Conservation (phyloP, 176 grass and related monocot species). For the Oryza meyeriana region DNA sequence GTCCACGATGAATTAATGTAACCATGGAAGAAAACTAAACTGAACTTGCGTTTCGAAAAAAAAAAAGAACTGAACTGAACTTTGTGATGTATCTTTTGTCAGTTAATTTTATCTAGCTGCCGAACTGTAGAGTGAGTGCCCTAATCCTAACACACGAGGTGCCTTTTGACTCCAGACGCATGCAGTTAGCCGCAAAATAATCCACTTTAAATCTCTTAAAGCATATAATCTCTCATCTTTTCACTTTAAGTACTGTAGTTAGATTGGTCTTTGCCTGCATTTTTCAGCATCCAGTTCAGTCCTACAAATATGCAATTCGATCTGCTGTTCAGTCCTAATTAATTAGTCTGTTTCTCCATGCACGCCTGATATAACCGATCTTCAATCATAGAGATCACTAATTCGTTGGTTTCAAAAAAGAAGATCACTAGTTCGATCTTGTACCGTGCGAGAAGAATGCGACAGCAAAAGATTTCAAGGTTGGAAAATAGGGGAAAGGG, state of each 20-base stretch:
- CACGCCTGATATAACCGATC: background rate
- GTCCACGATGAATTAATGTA: too few species aligned
- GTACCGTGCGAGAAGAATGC: background rate
- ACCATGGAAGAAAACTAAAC: too few species aligned
- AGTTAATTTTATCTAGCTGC: background rate
- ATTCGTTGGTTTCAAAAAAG: background rate
- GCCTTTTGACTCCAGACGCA: background rate
- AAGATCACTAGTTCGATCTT: background rate
- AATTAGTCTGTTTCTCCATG: background rate
- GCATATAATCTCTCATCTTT: background rate
- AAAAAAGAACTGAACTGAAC: background rate
- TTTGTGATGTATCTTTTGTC: background rate
- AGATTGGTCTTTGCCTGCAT: background rate
- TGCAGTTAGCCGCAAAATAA: slow-evolving; percentile 1
- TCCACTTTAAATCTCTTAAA: slow-evolving; percentile 15
- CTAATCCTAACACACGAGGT: background rate
- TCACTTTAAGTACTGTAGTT: background rate
- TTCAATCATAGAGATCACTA: background rate
- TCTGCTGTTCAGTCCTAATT: background rate
- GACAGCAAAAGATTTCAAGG: background rate
- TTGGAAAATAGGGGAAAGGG: background rate
- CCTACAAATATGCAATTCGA: background rate
- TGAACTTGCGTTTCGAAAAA: too few species aligned
- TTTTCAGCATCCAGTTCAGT: background rate
- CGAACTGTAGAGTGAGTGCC: background rate